Percentiles rank a stretch among this genome's conserved stretches.
Conservation (phyloP, 2,329 filamentous ascomycete genomes). For the Akanthomyces lecanii region DNA sequence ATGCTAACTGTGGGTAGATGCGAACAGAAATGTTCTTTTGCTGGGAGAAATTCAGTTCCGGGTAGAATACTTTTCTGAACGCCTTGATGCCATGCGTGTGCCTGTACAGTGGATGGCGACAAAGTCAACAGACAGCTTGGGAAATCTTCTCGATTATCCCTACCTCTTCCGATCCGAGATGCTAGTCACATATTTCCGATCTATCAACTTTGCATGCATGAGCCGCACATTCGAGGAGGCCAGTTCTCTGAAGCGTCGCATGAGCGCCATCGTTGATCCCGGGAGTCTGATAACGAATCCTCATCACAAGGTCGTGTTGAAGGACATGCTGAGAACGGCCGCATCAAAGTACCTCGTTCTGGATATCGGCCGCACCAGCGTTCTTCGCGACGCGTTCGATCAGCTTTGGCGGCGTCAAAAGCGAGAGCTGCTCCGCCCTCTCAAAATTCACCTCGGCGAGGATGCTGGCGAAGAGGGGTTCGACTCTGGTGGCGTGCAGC, state of each 20-base stretch:
- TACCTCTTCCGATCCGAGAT: conserved; percentile 72
- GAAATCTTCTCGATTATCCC: conserved; percentile 75
- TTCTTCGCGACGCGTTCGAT: conserved; percentile 73
- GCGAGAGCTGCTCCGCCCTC: conserved; percentile 74
- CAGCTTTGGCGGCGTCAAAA: conserved; percentile 85
- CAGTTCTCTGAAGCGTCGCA: conserved; percentile 51
- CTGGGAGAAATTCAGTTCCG: conserved; percentile 67
- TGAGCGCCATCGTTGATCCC: conserved; percentile 51
- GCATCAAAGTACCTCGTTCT: conserved; percentile 69
- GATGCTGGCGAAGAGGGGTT: conserved; percentile 81
- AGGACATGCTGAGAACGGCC: conserved; percentile 60
- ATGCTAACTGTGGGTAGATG: conserved; percentile 42
- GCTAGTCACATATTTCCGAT: conserved; percentile 78
- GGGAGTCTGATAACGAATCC: conserved; percentile 52
- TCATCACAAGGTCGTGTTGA: conserved; percentile 57
- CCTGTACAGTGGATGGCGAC: conserved; percentile 67
- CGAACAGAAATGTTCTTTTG: conserved; percentile 59
- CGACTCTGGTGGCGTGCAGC: conserved; percentile 91
- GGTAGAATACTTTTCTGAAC: conserved; percentile 70
- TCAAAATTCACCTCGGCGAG: conserved; percentile 84
- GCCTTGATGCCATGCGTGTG: conserved; percentile 69
- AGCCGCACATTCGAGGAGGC: conserved; percentile 71
- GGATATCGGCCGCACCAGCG: conserved; percentile 61
- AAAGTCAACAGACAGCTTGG: conserved; percentile 54
- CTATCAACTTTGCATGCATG: conserved; percentile 86